Base-by-base conservation (phyloP, 176 grass and related monocot genomes). In the Puya raimondii region DNA sequence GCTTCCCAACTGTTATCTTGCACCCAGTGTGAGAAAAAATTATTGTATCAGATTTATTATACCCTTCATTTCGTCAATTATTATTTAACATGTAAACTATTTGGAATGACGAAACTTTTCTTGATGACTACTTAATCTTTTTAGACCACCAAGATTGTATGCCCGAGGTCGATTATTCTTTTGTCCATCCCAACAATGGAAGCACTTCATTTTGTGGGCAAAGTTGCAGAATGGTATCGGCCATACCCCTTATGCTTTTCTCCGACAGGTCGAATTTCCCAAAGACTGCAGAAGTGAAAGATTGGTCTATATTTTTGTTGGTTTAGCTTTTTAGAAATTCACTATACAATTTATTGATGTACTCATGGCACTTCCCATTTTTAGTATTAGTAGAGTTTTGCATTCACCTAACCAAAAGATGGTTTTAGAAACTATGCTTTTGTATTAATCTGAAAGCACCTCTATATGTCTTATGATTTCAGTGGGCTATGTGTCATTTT, bases 101-200 rank as follows among this genome's bases (percentile, higher is more conserved):
- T 50, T 51, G 51, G 2, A 49, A 26, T 70, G 47, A 78, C 63
- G 9, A 50, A 50, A 70, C 29, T 82, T 26, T 69, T 69, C 80
- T 64, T n/a, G n/a, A n/a, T 65, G 51, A 66, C 64, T 72, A 57
- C 49, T 48, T 49, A 20, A 48, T 72, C 71, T 78, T 77, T 84
- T 50, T 74, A 96, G 91, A 96, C 74, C 91, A 96, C 65, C 59
- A 84, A 81, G 65, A 47, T 83, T 96, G 91, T 88, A 64, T 80
- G 63, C 72, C 65, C 49, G 83, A 74, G 68, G 49, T 15, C 4
- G 82, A 91, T 26, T 16, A 70, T 64, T 11, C 67, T 71, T 71
- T 25, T 81, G 66, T 49, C 58, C 51, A 65, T 53, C 53, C 79
- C 51, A 48, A 63, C 74, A 70, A 75, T 49, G 49, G 48, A 7